These are phyloP conservation scores for Gloeostereum incarnatum DNA, from an alignment of 768 basidiomycete genomes.

Conservation along the genomic window DNA sequence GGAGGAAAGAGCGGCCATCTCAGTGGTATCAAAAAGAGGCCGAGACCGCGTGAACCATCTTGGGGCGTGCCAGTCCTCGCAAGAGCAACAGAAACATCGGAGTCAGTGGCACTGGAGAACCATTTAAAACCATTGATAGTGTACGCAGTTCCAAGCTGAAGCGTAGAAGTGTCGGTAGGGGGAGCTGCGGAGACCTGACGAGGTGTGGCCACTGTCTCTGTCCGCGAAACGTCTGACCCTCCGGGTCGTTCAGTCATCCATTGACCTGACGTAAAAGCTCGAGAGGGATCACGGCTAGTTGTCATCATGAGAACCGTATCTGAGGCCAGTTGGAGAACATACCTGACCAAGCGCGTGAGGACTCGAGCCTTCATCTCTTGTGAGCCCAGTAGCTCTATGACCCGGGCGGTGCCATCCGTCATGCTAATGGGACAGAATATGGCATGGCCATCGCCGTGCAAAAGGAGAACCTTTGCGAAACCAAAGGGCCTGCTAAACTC, in stretches of 20 bases:
- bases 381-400: slow-evolving; percentile 59
- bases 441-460: slow-evolving; percentile 56
- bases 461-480: slow-evolving; percentile 56
- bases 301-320: background rate
- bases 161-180: background rate
- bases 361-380: slow-evolving; percentile 49
- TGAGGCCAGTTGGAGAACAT: background rate
- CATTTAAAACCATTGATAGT: slow-evolving; percentile 67
- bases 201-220: slow-evolving; percentile 64
- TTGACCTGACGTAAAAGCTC: slow-evolving; percentile 67
- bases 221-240: slow-evolving; percentile 67
- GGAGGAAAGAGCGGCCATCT: slow-evolving; percentile 40
- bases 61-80: slow-evolving; percentile 55
- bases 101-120: slow-evolving; percentile 80
- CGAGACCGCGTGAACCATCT: slow-evolving; percentile 56
- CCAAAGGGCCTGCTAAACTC: slow-evolving; percentile 55
- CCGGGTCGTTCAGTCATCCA: slow-evolving; percentile 83
- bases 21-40: slow-evolving; percentile 68
- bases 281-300: slow-evolving; percentile 47
- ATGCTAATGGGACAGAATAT: slow-evolving; percentile 68
- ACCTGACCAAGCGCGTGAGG: slow-evolving; percentile 56
- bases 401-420: slow-evolving; percentile 72
- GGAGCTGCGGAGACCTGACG: no score
- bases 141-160: slow-evolving; percentile 38
- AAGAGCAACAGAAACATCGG: slow-evolving; percentile 60